Conservation (phyloP, 2,329 filamentous ascomycete species). For the Sporothrix globosa region DNA sequence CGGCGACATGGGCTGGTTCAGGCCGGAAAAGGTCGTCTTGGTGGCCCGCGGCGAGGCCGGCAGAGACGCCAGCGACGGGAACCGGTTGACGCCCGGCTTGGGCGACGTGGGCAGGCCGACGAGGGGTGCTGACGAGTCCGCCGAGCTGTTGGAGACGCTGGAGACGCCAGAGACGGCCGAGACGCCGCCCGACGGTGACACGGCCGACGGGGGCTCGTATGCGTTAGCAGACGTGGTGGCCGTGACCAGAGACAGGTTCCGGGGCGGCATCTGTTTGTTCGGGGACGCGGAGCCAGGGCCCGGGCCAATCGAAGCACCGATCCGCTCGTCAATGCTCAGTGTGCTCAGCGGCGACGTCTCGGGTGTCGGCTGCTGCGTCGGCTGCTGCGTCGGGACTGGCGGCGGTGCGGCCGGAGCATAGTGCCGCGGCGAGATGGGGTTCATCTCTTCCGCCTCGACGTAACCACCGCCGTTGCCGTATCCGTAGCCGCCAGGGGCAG, state of each 20-base stretch:
- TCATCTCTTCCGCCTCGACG: conserved; percentile 59
- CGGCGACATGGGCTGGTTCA: conserved; percentile 38
- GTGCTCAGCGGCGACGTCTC: conserved; percentile 54
- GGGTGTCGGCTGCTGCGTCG: conserved; percentile 42
- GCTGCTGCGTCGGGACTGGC: conserved; percentile 51
- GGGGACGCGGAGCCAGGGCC: too few relatives aligned
- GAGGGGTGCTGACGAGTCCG: conserved; percentile 54
- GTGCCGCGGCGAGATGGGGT: conserved; percentile 59
- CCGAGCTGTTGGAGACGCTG: background rate
- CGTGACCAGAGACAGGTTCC: conserved; percentile 26
- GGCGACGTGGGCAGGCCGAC: conserved; percentile 59
- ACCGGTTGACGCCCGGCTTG: conserved; percentile 48
- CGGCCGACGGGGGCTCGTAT: too few relatives aligned
- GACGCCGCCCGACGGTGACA: too few relatives aligned
- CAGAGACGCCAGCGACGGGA: conserved; percentile 51
- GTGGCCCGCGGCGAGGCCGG: conserved; percentile 33
- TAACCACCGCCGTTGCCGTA: conserved; percentile 42
- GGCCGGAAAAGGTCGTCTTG: conserved; percentile 46
- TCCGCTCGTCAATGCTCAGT: conserved; percentile 60
- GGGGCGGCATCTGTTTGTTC: background rate
- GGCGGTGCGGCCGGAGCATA: conserved; percentile 63
- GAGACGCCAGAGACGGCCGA: conserved; percentile 53
- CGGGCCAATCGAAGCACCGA: conserved; percentile 45
- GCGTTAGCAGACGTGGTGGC: conserved; percentile 26
- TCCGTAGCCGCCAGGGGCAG: background rate